phyloP scores from a whole-genome alignment of 129 eudicot genomes.

The Chrysanthemum makinoi region DNA sequence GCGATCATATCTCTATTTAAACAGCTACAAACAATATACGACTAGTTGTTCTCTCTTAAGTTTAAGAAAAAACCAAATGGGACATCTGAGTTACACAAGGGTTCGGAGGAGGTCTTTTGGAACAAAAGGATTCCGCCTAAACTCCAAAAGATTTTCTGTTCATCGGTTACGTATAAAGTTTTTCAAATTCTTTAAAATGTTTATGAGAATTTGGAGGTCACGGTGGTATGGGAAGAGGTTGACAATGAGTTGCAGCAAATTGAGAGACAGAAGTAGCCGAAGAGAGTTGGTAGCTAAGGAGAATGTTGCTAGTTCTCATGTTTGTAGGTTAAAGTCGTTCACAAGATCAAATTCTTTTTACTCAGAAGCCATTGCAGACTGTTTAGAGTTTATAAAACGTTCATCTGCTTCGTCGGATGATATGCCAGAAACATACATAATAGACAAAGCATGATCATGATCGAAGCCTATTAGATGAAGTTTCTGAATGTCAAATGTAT shows the following conservation, averaged over 20 bases:
- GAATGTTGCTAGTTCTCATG: constrained; percentile 3
- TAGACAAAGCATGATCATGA: background rate
- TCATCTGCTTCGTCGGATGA: constrained; percentile 60
- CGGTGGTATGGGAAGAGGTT: constrained; percentile 28
- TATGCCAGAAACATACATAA: constrained; percentile 15
- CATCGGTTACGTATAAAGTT: constrained; percentile 53
- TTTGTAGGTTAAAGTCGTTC: constrained; percentile 40
- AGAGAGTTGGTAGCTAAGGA: constrained; percentile 25
- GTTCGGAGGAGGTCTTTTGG: constrained; percentile 41
- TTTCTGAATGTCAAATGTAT: constrained; percentile 5
- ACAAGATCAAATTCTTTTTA: constrained; percentile 77
- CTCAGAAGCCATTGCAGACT: constrained; percentile 90
- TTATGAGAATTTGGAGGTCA: constrained; percentile 44
- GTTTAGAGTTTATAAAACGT: constrained; percentile 85
- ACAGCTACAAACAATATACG: constrained; percentile 32
- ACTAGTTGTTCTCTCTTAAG: constrained; percentile 16
- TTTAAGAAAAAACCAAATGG: constrained; percentile 31
- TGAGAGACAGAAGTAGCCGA: constrained; percentile 2
- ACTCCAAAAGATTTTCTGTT: constrained; percentile 54
- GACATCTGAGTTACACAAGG: constrained; percentile 44
- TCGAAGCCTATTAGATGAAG: background rate
- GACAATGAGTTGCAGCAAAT: constrained; percentile 3
- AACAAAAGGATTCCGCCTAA: constrained; percentile 56
- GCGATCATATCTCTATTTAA: constrained; percentile 18
- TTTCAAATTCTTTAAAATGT: constrained; percentile 30